Evolutionary conservation across 345 rosid genomes (phyloP).

Genomic region (Aurinia saxatilis): DNA sequence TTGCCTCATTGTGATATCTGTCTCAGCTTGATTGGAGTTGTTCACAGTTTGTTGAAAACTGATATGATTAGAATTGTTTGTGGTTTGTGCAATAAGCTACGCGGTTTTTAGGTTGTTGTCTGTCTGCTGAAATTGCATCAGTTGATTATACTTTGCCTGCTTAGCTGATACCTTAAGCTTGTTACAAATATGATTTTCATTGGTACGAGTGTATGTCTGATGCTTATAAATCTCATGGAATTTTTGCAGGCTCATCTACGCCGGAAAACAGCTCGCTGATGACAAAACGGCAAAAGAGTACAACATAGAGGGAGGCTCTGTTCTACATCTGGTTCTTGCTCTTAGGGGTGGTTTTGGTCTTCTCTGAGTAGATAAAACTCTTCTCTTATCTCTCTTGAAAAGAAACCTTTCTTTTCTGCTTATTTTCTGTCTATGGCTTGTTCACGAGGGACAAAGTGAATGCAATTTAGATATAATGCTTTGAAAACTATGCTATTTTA

Average conservation of each 20-base stretch:
- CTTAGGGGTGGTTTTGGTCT: conserved; percentile 65
- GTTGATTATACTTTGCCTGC: not conserved
- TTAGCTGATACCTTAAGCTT: not conserved
- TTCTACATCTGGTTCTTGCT: conserved; percentile 96
- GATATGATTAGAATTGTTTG: not conserved
- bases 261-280: conserved; percentile 89
- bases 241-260: conserved; percentile 66
- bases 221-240: not conserved
- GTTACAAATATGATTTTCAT: no score
- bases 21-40: not conserved
- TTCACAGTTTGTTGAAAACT: not conserved
- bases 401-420: not conserved
- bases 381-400: not conserved
- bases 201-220: not conserved
- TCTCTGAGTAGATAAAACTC: not conserved
- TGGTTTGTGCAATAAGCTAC: not conserved
- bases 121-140: not conserved
- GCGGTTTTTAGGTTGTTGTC: not conserved
- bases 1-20: not conserved
- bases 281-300: conserved; percentile 87
- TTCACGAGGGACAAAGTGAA: no score
- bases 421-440: not conserved
- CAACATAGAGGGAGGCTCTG: conserved; percentile 92
- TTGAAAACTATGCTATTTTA: not conserved
- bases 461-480: conserved; percentile 13